These are phyloP conservation scores for Suillus sp. DNA, from an alignment of 768 basidiomycete species.

Conservation along the genomic window DNA sequence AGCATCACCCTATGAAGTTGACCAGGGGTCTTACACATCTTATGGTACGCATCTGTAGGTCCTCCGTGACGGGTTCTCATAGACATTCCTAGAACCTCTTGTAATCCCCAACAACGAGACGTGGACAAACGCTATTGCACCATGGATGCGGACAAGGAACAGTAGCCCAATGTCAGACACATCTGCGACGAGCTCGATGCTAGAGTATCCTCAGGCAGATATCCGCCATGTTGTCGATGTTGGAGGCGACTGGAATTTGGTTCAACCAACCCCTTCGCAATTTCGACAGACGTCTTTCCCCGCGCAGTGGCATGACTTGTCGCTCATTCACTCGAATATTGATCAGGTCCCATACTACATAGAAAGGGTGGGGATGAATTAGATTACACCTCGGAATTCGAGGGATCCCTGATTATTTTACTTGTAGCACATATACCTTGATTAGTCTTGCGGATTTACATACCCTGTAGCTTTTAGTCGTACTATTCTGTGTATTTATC, in stretches of 20 bases:
- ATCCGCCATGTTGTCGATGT: not conserved
- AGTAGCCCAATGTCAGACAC: constrained; percentile 7
- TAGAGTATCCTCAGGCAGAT: constrained; percentile 7
- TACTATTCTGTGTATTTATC: not conserved
- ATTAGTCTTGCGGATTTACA: not conserved
- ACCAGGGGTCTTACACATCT: not conserved
- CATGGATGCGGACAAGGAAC: constrained; percentile 1
- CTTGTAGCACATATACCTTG: not conserved
- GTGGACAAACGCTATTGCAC: constrained; percentile 1
- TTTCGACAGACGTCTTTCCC: not conserved
- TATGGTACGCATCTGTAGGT: not conserved
- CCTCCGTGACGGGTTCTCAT: not conserved
- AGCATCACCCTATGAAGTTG: not conserved
- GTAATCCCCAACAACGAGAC: constrained; percentile 2
- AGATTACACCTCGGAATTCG: not conserved
- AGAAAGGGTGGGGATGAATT: not conserved
- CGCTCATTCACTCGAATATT: not conserved
- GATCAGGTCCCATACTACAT: constrained; percentile 6
- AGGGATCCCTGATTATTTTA: not conserved
- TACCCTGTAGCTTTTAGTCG: not conserved
- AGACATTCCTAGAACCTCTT: not conserved
- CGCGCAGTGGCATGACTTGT: not conserved
- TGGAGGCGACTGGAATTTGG: constrained; percentile 5
- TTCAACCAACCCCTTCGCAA: constrained; percentile 3
- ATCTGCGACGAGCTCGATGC: constrained; percentile 5